A percentile compares a stretch with the other conserved stretches of the same genome.
Conservation (phyloP, 108 stramenopile species). For the Pseudonitzschia multistriata region DNA sequence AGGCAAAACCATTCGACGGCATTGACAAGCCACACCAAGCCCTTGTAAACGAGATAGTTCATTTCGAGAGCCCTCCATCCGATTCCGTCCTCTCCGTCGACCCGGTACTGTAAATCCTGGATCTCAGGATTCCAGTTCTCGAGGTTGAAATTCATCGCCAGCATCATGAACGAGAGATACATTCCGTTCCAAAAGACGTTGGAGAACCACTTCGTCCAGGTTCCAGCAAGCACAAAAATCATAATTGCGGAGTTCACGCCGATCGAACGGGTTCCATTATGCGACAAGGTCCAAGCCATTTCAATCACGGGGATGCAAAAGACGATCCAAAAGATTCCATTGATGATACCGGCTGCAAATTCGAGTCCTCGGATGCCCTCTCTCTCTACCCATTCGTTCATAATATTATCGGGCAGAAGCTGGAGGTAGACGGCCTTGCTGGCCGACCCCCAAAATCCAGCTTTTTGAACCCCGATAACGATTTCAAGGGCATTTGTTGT, state of each 20-base stretch:
- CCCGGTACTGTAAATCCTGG: background rate
- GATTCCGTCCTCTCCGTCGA: constrained; percentile 36
- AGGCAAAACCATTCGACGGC: constrained; percentile 34
- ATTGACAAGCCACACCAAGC: constrained; percentile 32
- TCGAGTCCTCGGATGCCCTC: constrained; percentile 11
- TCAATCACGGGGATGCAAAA: constrained; percentile 63
- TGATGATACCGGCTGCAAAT: constrained; percentile 25
- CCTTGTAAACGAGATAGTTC: constrained; percentile 30
- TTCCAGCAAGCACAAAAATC: constrained; percentile 51
- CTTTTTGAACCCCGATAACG: background rate
- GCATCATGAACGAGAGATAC: constrained; percentile 31
- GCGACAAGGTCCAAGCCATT: constrained; percentile 60
- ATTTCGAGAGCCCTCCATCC: constrained; percentile 80
- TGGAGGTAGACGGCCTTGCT: constrained; percentile 26
- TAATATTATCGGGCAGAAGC: constrained; percentile 51
- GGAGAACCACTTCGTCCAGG: constrained; percentile 55
- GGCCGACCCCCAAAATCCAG: background rate
- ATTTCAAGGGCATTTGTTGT: constrained; percentile 2
- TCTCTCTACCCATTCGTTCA: constrained; percentile 40
- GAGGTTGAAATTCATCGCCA: constrained; percentile 59
- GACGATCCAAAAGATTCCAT: constrained; percentile 60
- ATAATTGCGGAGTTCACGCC: constrained; percentile 51
- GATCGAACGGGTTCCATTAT: constrained; percentile 42
- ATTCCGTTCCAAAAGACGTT: constrained; percentile 54
- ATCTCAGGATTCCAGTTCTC: constrained; percentile 45